Evolutionary conservation across 2,329 filamentous ascomycete species (phyloP).

Genomic region (Pseudogymnoascus sp.): DNA sequence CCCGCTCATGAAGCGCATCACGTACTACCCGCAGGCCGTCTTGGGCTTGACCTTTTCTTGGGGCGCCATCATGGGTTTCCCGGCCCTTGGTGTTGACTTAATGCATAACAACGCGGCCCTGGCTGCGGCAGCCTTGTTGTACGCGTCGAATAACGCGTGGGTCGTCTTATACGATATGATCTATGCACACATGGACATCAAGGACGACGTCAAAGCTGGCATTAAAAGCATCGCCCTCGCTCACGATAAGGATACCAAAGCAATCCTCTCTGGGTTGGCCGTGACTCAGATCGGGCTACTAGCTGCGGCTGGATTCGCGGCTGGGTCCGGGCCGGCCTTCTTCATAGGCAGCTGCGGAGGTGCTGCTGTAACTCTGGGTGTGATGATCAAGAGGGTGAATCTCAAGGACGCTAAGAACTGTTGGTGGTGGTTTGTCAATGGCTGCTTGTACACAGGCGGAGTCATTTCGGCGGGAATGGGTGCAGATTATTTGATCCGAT

Average conservation of each 20-base stretch:
- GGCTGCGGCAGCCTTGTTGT: slow-evolving; percentile 59
- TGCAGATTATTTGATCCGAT: slow-evolving; percentile 50
- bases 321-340: slow-evolving; percentile 61
- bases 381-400: slow-evolving; percentile 61
- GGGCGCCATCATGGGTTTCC: slow-evolving; percentile 83
- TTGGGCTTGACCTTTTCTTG: slow-evolving; percentile 81
- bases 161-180: slow-evolving; percentile 88
- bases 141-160: slow-evolving; percentile 75
- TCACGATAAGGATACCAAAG: slow-evolving; percentile 69
- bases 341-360: slow-evolving; percentile 61
- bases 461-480: slow-evolving; percentile 50
- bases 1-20: slow-evolving; percentile 76
- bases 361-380: slow-evolving; percentile 48
- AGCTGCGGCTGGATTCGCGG: slow-evolving; percentile 57
- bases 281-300: slow-evolving; percentile 61
- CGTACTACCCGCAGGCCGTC: slow-evolving; percentile 78
- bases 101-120: slow-evolving; percentile 54
- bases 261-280: slow-evolving; percentile 63
- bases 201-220: slow-evolving; percentile 74
- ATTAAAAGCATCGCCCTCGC: slow-evolving; percentile 83
- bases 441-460: slow-evolving; percentile 60
- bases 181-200: slow-evolving; percentile 86
- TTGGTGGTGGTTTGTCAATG: slow-evolving; percentile 72
- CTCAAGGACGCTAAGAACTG: slow-evolving; percentile 58
- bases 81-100: slow-evolving; percentile 71